Evolutionary conservation across 306 rosid species (phyloP).

Genomic region (Lagenaria siceraria): DNA sequence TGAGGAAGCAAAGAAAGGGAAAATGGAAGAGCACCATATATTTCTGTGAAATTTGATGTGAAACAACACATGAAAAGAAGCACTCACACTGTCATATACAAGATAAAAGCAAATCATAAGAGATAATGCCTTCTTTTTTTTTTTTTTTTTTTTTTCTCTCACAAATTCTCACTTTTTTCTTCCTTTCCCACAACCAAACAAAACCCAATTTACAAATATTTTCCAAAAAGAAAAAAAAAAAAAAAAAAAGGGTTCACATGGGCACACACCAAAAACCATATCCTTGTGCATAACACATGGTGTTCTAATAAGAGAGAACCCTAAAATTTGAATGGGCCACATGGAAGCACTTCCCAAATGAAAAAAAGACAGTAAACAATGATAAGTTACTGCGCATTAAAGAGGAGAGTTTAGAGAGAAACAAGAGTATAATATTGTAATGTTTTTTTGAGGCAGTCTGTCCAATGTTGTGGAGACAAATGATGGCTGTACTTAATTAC

Average conservation of each 20-base stretch:
- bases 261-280: background rate
- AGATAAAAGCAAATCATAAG: background rate
- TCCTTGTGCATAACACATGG: background rate
- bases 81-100: background rate
- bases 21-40: background rate
- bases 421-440: background rate
- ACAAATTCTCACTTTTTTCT: background rate
- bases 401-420: background rate
- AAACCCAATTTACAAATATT: background rate
- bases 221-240: too few relatives aligned
- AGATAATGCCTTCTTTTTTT: background rate
- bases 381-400: background rate
- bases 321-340: background rate
- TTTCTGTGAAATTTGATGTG: background rate
- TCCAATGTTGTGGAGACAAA: slow-evolving; percentile 2
- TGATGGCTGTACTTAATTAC: background rate
- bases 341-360: background rate
- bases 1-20: background rate
- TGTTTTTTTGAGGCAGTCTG: background rate
- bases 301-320: background rate
- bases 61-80: background rate
- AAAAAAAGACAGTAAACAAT: slow-evolving; percentile 2
- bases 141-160: background rate
- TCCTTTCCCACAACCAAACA: background rate
- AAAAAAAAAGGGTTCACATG: background rate